Evolutionary conservation across 805 yeast species (phyloP).

Genomic region (Yarrowia yakushimensis): DNA sequence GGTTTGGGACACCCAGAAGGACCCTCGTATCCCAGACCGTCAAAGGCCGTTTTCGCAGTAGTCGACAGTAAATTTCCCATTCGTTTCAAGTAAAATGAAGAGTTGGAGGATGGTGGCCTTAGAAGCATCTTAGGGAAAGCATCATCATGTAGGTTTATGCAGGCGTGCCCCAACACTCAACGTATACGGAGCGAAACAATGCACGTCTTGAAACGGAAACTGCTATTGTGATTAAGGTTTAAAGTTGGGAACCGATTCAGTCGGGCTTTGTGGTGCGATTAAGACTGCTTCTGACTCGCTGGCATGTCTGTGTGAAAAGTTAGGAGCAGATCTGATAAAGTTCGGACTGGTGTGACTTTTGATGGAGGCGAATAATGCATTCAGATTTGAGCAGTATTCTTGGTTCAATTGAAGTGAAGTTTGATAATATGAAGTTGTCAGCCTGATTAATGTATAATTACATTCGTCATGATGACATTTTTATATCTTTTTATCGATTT

Average conservation of each 20-base stretch:
- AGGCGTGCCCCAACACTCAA: neutral
- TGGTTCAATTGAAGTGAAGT: too few species aligned
- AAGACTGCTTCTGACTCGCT: neutral
- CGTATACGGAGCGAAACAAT: neutral
- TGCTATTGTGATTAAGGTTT: neutral
- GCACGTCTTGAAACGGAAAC: neutral
- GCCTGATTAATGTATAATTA: too few species aligned
- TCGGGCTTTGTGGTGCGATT: neutral
- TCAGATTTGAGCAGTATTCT: too few species aligned
- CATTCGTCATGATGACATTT: too few species aligned
- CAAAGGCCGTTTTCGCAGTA: neutral
- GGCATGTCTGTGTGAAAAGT: neutral
- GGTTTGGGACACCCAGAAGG: slow-evolving; percentile 20
- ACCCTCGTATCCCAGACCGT: slow-evolving; percentile 2
- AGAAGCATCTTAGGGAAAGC: neutral
- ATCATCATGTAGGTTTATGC: neutral
- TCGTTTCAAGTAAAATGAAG: neutral
- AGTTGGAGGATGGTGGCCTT: neutral
- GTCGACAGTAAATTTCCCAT: slow-evolving; percentile 1
- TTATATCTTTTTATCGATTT: too few species aligned
- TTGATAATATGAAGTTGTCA: too few species aligned
- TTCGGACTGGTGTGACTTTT: too few species aligned
- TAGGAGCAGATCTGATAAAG: neutral
- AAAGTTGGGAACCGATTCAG: too few species aligned
- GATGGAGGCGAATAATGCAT: too few species aligned